Evolutionary conservation across 441 rosid genomes (phyloP).

Genomic region (Adansonia rubrostipa): DNA sequence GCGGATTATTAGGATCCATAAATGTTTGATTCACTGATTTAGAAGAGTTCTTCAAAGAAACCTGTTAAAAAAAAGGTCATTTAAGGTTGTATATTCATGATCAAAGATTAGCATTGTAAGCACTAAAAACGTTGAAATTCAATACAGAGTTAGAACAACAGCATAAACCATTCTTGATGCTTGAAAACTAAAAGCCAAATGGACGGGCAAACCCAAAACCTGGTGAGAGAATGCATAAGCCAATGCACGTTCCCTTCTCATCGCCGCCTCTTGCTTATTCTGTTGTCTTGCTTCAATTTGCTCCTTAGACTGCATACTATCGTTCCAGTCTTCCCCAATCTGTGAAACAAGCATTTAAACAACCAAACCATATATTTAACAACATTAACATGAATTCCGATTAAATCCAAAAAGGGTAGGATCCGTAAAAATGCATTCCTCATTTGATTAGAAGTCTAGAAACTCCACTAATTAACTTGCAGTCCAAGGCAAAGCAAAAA

Average conservation of each 20-base stretch:
- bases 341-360: constrained; percentile 32
- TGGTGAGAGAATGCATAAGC: constrained; percentile 92
- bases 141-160: too few species aligned
- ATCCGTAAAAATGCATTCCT: not conserved
- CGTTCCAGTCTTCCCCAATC: constrained; percentile 74
- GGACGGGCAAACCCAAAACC: constrained; percentile 39
- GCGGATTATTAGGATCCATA: constrained; percentile 83
- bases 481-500: too few species aligned
- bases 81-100: not conserved
- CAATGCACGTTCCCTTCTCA: constrained; percentile 90
- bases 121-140: not conserved
- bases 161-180: too few species aligned
- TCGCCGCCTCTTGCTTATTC: constrained; percentile 74
- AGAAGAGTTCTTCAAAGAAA: constrained; percentile 56
- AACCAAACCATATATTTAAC: not conserved
- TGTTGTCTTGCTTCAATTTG: constrained; percentile 63
- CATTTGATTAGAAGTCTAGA: too few species aligned
- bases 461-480: too few species aligned
- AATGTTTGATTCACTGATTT: constrained; percentile 58
- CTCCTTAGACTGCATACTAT: constrained; percentile 66
- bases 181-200: too few species aligned
- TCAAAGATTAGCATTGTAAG: not conserved
- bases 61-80: constrained; percentile 45
- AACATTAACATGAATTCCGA: not conserved
- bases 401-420: not conserved